Base-by-base conservation (phyloP, 306 rosid genomes). In the Vigna mungo region DNA sequence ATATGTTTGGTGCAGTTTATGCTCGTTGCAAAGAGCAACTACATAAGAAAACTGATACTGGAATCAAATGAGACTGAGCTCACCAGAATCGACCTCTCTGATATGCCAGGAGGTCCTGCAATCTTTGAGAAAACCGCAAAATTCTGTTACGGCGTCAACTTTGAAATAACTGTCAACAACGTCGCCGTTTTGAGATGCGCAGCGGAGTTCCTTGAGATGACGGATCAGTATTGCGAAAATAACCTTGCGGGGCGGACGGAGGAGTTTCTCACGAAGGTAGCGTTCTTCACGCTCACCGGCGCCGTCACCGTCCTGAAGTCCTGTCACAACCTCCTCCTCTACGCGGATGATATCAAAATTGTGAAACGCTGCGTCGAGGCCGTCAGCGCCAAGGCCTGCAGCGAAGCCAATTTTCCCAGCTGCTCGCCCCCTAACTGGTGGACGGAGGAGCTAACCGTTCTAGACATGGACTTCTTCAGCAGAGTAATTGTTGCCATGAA, bases 71-170 rank as follows among this genome's bases (percentile, higher is more conserved):
- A 89, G 59, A 82, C 84, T 1, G 92, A 88, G 18, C 76, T 93
- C 4, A 86, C 89, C 47, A 76, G 76, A 71, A 86, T 93, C 76
- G 48, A 85, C 64, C 90, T 93, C 21, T 77, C 94, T 0, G 80
- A 84, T 37, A 84, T 90, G 30, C 97, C 96, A 0, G 97, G 97
- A 63, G 97, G 97, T 0, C 82, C 93, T 0, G 90, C 81, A 67
- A 87, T 80, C 80, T 93, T 90, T 41, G 96, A 93, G 87, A 89
- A 90, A 70, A 92, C 94, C 4, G 97, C 97, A n/a, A 93, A 88
- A 53, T 93, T 93, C 85, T 93, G 97, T 25, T 93, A 93, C 71
- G 90, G 93, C 16, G 89, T 90, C 32, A 93, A 93, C 89, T 90
- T 93, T 20, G 97, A 93, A 70, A 93, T 93, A 73, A 89, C 96